These are phyloP conservation scores for Triticum aestivum DNA, from an alignment of 176 grass and related monocot genomes.

Conservation along the genomic window IWGSC_CS_RefSeq_v2.1 NC_057808.1:95932021-95932520, in stretches of 20 bases:
- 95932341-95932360: conserved; percentile 97
- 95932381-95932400: conserved; percentile 88
- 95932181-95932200: conserved; percentile 24
- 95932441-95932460: conserved; percentile 12
- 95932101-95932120: conserved; percentile 81
- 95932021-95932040: conserved; percentile 9
- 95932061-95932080: conserved; percentile 38
- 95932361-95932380: conserved; percentile 95
- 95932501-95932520: conserved; percentile 87
- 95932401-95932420: conserved; percentile 92
- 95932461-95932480: conserved; percentile 39
- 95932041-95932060: conserved; percentile 28
- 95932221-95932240: not conserved
- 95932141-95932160: conserved; percentile 27
- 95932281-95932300: conserved; percentile 10
- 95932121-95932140: conserved; percentile 94
- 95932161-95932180: not conserved
- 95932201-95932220: conserved; percentile 12
- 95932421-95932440: conserved; percentile 32
- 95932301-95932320: conserved; percentile 7
- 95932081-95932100: conserved; percentile 56
- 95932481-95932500: conserved; percentile 37
- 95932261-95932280: not conserved
- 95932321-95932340: conserved; percentile 49
- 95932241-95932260: not conserved